Base-by-base conservation (phyloP, 345 rosid species). In the Citrus unshiu region DNA sequence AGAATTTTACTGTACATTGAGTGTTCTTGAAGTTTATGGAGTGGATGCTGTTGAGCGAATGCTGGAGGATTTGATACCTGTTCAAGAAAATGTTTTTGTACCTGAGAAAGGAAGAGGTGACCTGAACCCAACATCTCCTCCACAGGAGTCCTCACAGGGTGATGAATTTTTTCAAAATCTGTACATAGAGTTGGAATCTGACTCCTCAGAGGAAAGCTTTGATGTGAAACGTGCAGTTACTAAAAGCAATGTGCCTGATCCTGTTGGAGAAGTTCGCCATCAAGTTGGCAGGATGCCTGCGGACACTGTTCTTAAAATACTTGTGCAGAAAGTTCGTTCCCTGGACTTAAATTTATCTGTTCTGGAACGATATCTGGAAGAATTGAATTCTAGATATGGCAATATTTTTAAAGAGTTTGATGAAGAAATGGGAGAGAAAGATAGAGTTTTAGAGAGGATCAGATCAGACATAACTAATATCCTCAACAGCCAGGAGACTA, bases 41-140 rank as follows among this genome's bases (percentile, higher is more conserved):
- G 98, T 97, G 58, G 98, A 97, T 86, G 98, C 98, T 19, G 95
- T 94, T 75, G 99, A 97, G 83, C 61, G 91, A 81, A 92, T 94
- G 98, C 86, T 97, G 73, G 98, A 92, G 81, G 99, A 97, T 89
- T 85, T 94, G 89, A 90, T 97, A 65, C 86, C 91, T 35, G 88
- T 79, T 74, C 92, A 92, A 77, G 91, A 86, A 71, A 86, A 84
- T 16, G 19, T 84, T 49, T 86, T 85, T 77, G 82, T 74, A 29
- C 65, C 84, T 4, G 86, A 84, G 32, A 91, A 86, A 65, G 91
- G 83, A 34, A 76, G 73, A 63, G 84, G 75, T 77, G 88, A 82
- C 66, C 80, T 74, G 72, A 88, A 89, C 84, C 83, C 77, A 68
- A 21, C 51, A 37, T 43, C 90, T 29, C 73, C 82, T 62, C 77